A percentile compares a stretch with the other conserved stretches of the same genome.
Evolutionary conservation across 2,329 filamentous ascomycete genomes (phyloP).

Genomic region (Colletotrichum salicis): DNA sequence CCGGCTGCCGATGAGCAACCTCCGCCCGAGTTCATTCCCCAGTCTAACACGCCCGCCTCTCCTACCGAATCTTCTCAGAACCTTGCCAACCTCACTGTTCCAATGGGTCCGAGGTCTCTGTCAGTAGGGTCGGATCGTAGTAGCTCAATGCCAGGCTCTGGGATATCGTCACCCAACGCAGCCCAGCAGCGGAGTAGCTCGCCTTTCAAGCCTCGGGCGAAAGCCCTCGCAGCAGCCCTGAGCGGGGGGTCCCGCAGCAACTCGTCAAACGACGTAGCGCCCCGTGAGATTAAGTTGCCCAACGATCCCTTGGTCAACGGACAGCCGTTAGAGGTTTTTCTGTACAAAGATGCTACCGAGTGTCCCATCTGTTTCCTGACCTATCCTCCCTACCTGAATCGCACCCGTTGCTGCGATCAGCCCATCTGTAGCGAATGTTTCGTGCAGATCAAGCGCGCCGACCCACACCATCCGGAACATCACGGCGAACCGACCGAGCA

Average conservation of each 20-base stretch:
- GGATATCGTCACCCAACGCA: constrained; percentile 65
- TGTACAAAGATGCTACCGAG: constrained; percentile 91
- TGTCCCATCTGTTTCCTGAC: constrained; percentile 98
- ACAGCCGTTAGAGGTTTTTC: constrained; percentile 89
- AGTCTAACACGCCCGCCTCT: constrained; percentile 56
- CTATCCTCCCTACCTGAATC: constrained; percentile 94
- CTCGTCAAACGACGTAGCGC: constrained; percentile 76
- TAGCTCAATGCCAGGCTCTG: constrained; percentile 65
- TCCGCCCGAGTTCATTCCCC: constrained; percentile 69
- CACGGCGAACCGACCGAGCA: constrained; percentile 55
- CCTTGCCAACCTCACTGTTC: constrained; percentile 79
- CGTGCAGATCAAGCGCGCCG: constrained; percentile 95
- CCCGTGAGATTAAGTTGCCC: constrained; percentile 82
- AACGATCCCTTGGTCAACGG: constrained; percentile 91
- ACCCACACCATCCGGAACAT: constrained; percentile 90
- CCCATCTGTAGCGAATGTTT: constrained; percentile 98
- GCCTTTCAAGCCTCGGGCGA: constrained; percentile 84
- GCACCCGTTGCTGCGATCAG: constrained; percentile 94
- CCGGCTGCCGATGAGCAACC: constrained; percentile 87
- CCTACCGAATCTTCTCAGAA: constrained; percentile 67
- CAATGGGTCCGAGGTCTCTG: constrained; percentile 80
- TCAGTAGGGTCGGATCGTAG: constrained; percentile 80
- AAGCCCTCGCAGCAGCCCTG: constrained; percentile 85
- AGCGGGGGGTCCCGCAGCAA: constrained; percentile 78
- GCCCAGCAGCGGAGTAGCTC: constrained; percentile 59